A percentile compares a stretch with the other conserved stretches of the same genome.
phyloP scores from a whole-genome alignment of 2,329 filamentous ascomycete genomes.

The Hypomyces rosellus region DNA sequence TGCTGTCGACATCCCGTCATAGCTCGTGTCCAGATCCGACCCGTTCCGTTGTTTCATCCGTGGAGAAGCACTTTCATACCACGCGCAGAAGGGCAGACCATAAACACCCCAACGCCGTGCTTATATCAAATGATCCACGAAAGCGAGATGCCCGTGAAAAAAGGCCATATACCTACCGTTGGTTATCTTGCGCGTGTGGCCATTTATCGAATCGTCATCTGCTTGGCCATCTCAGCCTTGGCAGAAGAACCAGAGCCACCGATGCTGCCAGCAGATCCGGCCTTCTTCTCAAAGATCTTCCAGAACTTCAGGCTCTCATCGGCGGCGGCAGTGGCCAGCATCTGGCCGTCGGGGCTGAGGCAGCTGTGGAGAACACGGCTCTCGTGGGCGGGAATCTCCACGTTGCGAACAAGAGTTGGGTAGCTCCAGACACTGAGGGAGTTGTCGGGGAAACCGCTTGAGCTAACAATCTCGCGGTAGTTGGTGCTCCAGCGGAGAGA shows the following conservation, averaged over 20 bases:
- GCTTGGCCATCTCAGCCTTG: slow-evolving; percentile 84
- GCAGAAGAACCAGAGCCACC: slow-evolving; percentile 61
- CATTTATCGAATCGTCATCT: slow-evolving; percentile 82
- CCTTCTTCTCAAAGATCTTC: slow-evolving; percentile 99
- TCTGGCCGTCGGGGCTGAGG: slow-evolving; percentile 94
- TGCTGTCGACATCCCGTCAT: slow-evolving; percentile 16
- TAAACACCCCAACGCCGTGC: slow-evolving; percentile 47
- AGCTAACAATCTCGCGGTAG: slow-evolving; percentile 97
- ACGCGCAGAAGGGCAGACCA: slow-evolving; percentile 36
- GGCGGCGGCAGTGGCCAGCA: slow-evolving; percentile 90
- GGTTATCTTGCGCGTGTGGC: slow-evolving; percentile 19
- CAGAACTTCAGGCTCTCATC: slow-evolving; percentile 99
- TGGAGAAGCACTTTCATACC: slow-evolving; percentile 46
- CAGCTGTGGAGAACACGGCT: slow-evolving; percentile 94
- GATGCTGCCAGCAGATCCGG: slow-evolving; percentile 61
- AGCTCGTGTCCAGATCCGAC: slow-evolving; percentile 22
- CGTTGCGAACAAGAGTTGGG: slow-evolving; percentile 90
- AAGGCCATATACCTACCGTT: slow-evolving; percentile 43
- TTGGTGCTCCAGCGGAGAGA: slow-evolving; percentile 92
- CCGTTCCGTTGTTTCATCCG: slow-evolving; percentile 30
- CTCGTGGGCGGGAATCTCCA: slow-evolving; percentile 97
- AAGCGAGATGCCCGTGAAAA: slow-evolving; percentile 36
- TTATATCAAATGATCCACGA: slow-evolving; percentile 35
- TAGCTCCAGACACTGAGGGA: slow-evolving; percentile 99
- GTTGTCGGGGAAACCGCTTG: slow-evolving; percentile 98